phyloP scores from a whole-genome alignment of 2,329 filamentous ascomycete species.

The Coniochaeta sp. region DNA sequence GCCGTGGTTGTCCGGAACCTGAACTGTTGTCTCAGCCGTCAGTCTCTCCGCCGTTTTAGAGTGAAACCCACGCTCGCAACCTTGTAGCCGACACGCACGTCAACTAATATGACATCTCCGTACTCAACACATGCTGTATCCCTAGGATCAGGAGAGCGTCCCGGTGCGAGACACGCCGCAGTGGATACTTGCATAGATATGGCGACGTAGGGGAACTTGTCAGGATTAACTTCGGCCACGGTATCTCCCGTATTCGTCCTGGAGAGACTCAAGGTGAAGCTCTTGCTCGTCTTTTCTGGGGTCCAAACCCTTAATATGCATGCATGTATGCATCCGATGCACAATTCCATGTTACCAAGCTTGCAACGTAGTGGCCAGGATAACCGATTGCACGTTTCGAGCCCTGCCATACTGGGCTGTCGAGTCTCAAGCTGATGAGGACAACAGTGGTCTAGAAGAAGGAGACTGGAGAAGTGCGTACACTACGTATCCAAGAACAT shows the following conservation, averaged over 20 bases:
- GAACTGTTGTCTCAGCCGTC: neutral
- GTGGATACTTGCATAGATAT: neutral
- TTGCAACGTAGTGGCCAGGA: neutral
- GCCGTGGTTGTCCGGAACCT: too few species aligned
- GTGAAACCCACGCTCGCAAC: neutral
- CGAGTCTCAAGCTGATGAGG: too few species aligned
- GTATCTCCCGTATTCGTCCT: neutral
- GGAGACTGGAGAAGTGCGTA: too few species aligned
- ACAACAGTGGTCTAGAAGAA: too few species aligned
- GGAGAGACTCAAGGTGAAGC: neutral
- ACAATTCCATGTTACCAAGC: neutral
- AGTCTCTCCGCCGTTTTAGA: neutral
- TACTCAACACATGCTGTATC: neutral
- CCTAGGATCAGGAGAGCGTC: neutral
- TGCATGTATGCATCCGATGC: too few species aligned
- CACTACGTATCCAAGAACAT: too few species aligned
- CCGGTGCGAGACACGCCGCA: neutral
- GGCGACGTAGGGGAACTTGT: neutral
- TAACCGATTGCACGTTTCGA: neutral
- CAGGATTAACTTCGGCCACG: neutral
- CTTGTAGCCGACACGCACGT: neutral
- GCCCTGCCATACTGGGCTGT: too few species aligned
- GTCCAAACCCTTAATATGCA: neutral
- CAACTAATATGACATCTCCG: neutral
- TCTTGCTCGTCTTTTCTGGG: neutral